Percentiles rank a stretch among this genome's conserved stretches.
Conservation (phyloP, 2,329 filamentous ascomycete genomes). For the Fusarium virguliforme region DNA sequence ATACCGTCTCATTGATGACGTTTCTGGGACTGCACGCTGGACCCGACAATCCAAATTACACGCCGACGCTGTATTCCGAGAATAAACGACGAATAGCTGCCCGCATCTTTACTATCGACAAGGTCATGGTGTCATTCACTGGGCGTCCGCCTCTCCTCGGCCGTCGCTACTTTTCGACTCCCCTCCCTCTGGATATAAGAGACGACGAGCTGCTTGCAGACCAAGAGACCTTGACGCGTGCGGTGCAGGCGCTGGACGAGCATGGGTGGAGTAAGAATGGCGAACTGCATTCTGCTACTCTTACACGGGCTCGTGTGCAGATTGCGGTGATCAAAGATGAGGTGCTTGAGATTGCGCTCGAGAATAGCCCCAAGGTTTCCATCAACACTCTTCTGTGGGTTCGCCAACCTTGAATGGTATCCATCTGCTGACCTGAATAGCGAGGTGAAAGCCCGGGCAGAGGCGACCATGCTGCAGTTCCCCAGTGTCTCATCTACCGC, state of each 20-base stretch:
- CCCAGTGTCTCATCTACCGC: slow-evolving; percentile 58
- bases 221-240: slow-evolving; percentile 49
- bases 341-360: slow-evolving; percentile 71
- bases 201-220: slow-evolving; percentile 66
- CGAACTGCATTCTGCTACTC: slow-evolving; percentile 61
- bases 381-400: slow-evolving; percentile 45
- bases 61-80: slow-evolving; percentile 57
- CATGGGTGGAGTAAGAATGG: slow-evolving; percentile 69
- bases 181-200: slow-evolving; percentile 69
- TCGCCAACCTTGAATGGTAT: accelerated
- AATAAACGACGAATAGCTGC: slow-evolving; percentile 54
- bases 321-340: slow-evolving; percentile 71
- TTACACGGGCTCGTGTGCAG: slow-evolving; percentile 62
- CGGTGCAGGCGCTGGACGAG: slow-evolving; percentile 58
- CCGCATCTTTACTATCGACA: slow-evolving; percentile 63
- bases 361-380: slow-evolving; percentile 43
- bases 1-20: slow-evolving; percentile 56
- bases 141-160: slow-evolving; percentile 70
- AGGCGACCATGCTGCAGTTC: slow-evolving; percentile 56
- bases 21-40: slow-evolving; percentile 57
- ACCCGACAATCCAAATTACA: slow-evolving; percentile 47
- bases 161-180: slow-evolving; percentile 68
- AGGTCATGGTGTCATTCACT: slow-evolving; percentile 66
- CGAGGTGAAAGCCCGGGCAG: slow-evolving; percentile 57
- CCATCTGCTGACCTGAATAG: slow-evolving; percentile 44